Evolutionary conservation across 2,329 filamentous ascomycete species (phyloP).

Genomic region (Neurospora crassa): DNA sequence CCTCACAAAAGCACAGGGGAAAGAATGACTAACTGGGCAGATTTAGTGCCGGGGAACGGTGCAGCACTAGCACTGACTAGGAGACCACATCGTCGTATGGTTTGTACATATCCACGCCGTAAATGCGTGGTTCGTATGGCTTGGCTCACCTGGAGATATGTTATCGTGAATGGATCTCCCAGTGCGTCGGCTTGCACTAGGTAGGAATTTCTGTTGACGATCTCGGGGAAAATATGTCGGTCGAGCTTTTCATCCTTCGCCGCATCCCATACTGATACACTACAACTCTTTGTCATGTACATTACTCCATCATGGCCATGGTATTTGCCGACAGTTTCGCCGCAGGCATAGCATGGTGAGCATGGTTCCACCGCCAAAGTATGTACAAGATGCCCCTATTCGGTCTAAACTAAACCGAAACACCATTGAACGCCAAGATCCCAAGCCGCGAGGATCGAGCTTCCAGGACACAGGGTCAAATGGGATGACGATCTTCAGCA

Average conservation of each 20-base stretch:
- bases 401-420: background rate
- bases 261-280: background rate
- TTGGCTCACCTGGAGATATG: background rate
- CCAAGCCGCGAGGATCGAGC: background rate
- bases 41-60: background rate
- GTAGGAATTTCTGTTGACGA: background rate
- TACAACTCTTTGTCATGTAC: no score
- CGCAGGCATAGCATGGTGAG: background rate
- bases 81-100: background rate
- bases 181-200: background rate
- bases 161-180: background rate
- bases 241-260: background rate
- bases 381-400: background rate
- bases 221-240: background rate
- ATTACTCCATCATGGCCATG: background rate
- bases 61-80: background rate
- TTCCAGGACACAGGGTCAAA: background rate
- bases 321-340: background rate
- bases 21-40: background rate
- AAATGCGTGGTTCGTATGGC: background rate
- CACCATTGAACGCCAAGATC: background rate
- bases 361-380: background rate
- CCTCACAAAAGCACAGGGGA: background rate
- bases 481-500: background rate
- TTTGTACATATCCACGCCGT: background rate